Evolutionary conservation across 2,329 filamentous ascomycete species (phyloP).

Genomic region (Bipolaris zeicola): DNA sequence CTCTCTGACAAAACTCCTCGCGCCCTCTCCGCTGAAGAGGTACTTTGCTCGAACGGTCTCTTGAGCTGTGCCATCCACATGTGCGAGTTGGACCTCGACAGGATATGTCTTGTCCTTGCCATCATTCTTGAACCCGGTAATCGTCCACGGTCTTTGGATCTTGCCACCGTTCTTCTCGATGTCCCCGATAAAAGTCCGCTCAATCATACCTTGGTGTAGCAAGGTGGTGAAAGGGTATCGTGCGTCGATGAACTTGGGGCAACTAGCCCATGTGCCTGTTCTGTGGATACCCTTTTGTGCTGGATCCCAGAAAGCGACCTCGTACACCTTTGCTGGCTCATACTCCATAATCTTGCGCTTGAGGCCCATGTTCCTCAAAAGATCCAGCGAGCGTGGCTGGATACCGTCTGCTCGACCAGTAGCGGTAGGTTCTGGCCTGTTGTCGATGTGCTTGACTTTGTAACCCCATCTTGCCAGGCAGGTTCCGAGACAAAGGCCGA

Average conservation of each 20-base stretch:
- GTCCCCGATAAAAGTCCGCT: slow-evolving; percentile 66
- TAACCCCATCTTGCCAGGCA: slow-evolving; percentile 92
- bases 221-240: slow-evolving; percentile 68
- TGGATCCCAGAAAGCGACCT: slow-evolving; percentile 71
- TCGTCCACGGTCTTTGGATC: slow-evolving; percentile 66
- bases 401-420: slow-evolving; percentile 92
- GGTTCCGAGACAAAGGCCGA: slow-evolving; percentile 84
- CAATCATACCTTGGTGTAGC: slow-evolving; percentile 67
- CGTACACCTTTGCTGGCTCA: slow-evolving; percentile 82
- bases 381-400: slow-evolving; percentile 84
- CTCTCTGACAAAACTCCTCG: slow-evolving; percentile 64
- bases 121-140: slow-evolving; percentile 66
- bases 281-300: slow-evolving; percentile 59
- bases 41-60: slow-evolving; percentile 71
- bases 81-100: slow-evolving; percentile 76
- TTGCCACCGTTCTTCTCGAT: slow-evolving; percentile 63
- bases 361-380: slow-evolving; percentile 86
- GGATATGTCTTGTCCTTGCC: slow-evolving; percentile 71
- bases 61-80: slow-evolving; percentile 71
- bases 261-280: slow-evolving; percentile 79
- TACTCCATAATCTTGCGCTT: slow-evolving; percentile 88
- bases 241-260: slow-evolving; percentile 77
- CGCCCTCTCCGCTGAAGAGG: slow-evolving; percentile 67
- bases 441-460: slow-evolving; percentile 93
- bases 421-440: slow-evolving; percentile 79